Evolutionary conservation across 1,284 basidiomycete genomes (phyloP), one percentile per base, ranked within the genome.

Genomic region (Somion occarium): DNA sequence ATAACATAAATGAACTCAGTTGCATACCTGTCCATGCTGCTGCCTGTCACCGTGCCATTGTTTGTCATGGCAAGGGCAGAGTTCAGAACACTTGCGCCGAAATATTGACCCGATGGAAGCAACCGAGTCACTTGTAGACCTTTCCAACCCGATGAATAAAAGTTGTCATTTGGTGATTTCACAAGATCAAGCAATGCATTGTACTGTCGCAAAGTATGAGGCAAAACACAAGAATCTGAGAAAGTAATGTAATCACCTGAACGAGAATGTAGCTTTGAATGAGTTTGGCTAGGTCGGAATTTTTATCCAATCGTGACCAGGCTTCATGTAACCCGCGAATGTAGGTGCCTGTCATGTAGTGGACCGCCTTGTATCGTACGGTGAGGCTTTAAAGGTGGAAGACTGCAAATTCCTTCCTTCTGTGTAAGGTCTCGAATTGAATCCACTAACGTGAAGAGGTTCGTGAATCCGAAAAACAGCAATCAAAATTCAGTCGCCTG

Each of bases 61-160:
- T n/a, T n/a, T 7, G 30, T 7, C 39, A 52, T 38, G 46, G 25
- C 45, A 19, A 48, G 18, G 15, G 52, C 48, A 11, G 52, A n/a
- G 27, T 53, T 53, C 43, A 53, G 41, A 3, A 38, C 30, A 45
- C 50, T 48, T 25, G 49, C 13, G 2, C 49, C 52, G 25, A 49
- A 44, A 11, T 50, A 39, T 30, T 53, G 52, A 7, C 52, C 52
- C 49, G 44, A 50, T 3, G 52, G 52, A n/a, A 37, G 15, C 3
- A 50, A 18, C 3, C 22, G 13, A 13, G 44, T 23, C 13, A 42
- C 49, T 13, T 48, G 44, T 20, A 49, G 52, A 20, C 52, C 52
- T 15, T 25, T 4, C 52, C 52, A 53, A 3, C 20, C 19, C 4
- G 48, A 19, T 2, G 52, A 53, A 27, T 50, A 53, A 15, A 24